Percentiles rank a stretch among this genome's conserved stretches.
These are phyloP conservation scores for Penicillium concentricum DNA, from an alignment of 2,329 filamentous ascomycete species.

Conservation along the genomic window DNA sequence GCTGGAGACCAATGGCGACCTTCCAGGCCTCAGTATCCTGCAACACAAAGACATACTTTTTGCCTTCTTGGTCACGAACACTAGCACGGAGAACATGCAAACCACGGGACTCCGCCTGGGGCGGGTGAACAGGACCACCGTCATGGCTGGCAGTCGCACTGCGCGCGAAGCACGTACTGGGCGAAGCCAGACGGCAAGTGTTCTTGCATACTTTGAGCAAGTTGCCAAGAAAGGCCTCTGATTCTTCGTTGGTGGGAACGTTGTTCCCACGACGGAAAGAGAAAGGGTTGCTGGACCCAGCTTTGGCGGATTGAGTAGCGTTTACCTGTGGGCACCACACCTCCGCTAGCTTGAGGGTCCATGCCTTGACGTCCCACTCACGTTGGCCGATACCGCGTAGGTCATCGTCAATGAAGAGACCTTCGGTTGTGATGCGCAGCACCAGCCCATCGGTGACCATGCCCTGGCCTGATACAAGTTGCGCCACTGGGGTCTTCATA, in stretches of 20 bases:
- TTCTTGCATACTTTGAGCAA: conserved; percentile 65
- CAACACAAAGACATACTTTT: conserved; percentile 61
- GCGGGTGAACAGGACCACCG: conserved; percentile 27
- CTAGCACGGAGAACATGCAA: conserved; percentile 59
- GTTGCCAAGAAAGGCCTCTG: conserved; percentile 62
- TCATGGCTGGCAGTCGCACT: conserved; percentile 23
- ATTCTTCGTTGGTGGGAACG: conserved; percentile 62
- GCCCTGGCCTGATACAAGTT: conserved; percentile 80
- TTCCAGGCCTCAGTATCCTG: conserved; percentile 62
- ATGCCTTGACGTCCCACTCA: conserved; percentile 98
- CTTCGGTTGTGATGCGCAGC: conserved; percentile 87
- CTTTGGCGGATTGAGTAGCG: conserved; percentile 39
- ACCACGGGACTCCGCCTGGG: conserved; percentile 43
- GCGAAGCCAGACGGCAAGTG: conserved; percentile 55
- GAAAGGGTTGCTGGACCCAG: conserved; percentile 26
- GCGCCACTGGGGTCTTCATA: conserved; percentile 82
- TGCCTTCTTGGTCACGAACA: conserved; percentile 59
- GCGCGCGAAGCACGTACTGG: conserved; percentile 39
- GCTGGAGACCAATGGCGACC: conserved; percentile 57
- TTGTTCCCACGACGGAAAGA: conserved; percentile 47
- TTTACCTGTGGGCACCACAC: conserved; percentile 71
- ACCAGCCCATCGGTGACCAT: conserved; percentile 89
- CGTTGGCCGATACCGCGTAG: conserved; percentile 86
- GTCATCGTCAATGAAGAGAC: conserved; percentile 96
- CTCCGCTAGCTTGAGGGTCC: conserved; percentile 92